Evolutionary conservation across 139 green algal species (phyloP).

Genomic region (Chlorella sorokiniana): DNA sequence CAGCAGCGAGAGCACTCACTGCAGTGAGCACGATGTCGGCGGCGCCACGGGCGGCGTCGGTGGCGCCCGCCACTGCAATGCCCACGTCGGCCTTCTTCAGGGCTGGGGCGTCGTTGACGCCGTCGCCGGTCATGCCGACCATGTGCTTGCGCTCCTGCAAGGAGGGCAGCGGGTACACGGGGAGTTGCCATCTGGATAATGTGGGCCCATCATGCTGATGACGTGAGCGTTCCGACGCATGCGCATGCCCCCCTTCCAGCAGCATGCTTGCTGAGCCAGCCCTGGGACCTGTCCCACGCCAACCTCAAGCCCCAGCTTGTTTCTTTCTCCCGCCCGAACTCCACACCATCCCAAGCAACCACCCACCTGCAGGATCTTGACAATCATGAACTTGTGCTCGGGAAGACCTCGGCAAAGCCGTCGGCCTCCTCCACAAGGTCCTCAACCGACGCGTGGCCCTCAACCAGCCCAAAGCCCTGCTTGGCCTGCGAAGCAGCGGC

Average conservation of each 20-base stretch:
- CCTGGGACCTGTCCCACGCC: too few species aligned
- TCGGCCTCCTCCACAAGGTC: conserved; percentile 80
- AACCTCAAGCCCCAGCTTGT: too few species aligned
- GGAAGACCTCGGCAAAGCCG: conserved; percentile 88
- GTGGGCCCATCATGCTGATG: neutral
- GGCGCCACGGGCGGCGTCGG: conserved; percentile 81
- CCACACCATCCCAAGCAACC: too few species aligned
- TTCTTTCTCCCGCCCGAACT: too few species aligned
- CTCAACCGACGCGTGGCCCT: conserved; percentile 53
- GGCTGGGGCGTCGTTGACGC: conserved; percentile 94
- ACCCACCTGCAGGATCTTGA: conserved; percentile 69
- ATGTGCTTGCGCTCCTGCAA: conserved; percentile 64
- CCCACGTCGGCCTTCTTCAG: conserved; percentile 96
- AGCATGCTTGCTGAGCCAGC: too few species aligned
- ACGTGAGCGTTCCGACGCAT: too few species aligned
- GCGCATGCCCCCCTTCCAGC: too few species aligned
- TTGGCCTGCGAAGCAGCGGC: conserved; percentile 22
- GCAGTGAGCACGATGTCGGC: conserved; percentile 84
- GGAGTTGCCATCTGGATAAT: neutral
- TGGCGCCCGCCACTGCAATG: conserved; percentile 82
- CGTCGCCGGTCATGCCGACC: conserved; percentile 81
- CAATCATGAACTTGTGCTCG: conserved; percentile 91
- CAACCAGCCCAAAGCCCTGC: conserved; percentile 50
- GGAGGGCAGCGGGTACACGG: neutral
- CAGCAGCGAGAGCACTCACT: neutral